Percentiles rank a stretch among this genome's conserved stretches.
Evolutionary conservation across 306 rosid genomes (phyloP).

Genomic region (Sesbania bispinosa): DNA sequence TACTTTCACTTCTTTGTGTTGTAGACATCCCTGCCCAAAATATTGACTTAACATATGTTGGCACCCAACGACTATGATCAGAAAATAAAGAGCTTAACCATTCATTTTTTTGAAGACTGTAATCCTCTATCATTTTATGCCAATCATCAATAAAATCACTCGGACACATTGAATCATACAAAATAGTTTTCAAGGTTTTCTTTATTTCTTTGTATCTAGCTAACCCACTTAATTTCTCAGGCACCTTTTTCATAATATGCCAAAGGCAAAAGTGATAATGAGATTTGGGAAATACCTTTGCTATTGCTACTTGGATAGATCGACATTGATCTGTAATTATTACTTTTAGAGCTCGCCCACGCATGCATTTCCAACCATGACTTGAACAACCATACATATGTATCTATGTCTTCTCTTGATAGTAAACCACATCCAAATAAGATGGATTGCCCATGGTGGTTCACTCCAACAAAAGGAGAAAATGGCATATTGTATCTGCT

Average conservation of each 20-base stretch:
- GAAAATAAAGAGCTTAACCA: neutral
- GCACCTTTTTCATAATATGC: neutral
- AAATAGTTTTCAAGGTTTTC: neutral
- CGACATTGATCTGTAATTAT: neutral
- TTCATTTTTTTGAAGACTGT: neutral
- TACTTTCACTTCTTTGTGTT: neutral
- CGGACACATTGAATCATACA: conserved; percentile 8
- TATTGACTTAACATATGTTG: conserved; percentile 14
- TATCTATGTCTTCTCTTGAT: neutral
- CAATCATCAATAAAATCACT: conserved; percentile 20
- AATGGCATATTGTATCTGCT: neutral
- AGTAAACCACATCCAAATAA: neutral
- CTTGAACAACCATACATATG: neutral
- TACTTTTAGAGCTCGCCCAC: neutral
- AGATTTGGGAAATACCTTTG: neutral
- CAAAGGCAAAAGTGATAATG: neutral
- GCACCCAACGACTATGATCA: conserved; percentile 2
- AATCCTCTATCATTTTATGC: neutral
- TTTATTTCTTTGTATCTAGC: neutral
- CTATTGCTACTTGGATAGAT: neutral
- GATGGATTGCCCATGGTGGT: neutral
- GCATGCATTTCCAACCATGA: neutral
- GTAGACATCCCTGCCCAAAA: conserved; percentile 31
- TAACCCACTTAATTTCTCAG: neutral
- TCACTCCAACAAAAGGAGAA: neutral